phyloP scores from a whole-genome alignment of 2,329 filamentous ascomycete species.

The Monosporascus sp. region DNA sequence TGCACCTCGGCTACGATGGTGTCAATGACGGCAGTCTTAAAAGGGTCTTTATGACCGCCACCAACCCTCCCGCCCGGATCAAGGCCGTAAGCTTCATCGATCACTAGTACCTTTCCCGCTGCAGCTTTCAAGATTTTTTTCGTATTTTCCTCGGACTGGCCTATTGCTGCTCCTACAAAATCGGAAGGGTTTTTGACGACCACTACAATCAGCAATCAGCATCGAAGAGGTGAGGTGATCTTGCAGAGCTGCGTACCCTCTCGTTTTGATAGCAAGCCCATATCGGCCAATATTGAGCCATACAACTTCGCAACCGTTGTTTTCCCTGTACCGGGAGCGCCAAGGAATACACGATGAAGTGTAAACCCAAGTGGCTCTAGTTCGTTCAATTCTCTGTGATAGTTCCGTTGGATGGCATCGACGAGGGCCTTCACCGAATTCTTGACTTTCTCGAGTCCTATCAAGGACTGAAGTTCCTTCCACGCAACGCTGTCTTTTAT shows the following conservation, averaged over 20 bases:
- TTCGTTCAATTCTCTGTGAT: slow-evolving; percentile 22
- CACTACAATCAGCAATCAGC: slow-evolving; percentile 33
- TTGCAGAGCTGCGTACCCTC: slow-evolving; percentile 7
- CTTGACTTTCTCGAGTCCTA: slow-evolving; percentile 21
- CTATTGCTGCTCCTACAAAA: slow-evolving; percentile 61
- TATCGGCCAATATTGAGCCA: slow-evolving; percentile 20
- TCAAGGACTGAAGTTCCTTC: slow-evolving; percentile 25
- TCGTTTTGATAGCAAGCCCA: slow-evolving; percentile 32
- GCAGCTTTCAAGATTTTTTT: slow-evolving; percentile 66
- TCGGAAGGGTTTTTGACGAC: slow-evolving; percentile 69
- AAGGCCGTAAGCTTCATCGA: slow-evolving; percentile 75
- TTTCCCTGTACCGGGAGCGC: slow-evolving; percentile 26
- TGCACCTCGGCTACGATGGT: slow-evolving; percentile 72
- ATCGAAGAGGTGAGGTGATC: neutral
- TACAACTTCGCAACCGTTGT: slow-evolving; percentile 27
- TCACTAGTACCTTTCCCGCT: slow-evolving; percentile 69
- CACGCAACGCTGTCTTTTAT: slow-evolving; percentile 18
- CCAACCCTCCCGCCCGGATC: slow-evolving; percentile 33
- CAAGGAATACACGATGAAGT: slow-evolving; percentile 25
- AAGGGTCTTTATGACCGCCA: slow-evolving; percentile 32
- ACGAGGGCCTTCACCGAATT: slow-evolving; percentile 36
- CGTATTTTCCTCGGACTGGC: slow-evolving; percentile 65
- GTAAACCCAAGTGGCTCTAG: slow-evolving; percentile 18
- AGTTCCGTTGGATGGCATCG: slow-evolving; percentile 23
- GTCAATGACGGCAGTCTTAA: slow-evolving; percentile 63